Evolutionary conservation across 257 asterid species (phyloP).

Genomic region (Echium plantagineum): DNA sequence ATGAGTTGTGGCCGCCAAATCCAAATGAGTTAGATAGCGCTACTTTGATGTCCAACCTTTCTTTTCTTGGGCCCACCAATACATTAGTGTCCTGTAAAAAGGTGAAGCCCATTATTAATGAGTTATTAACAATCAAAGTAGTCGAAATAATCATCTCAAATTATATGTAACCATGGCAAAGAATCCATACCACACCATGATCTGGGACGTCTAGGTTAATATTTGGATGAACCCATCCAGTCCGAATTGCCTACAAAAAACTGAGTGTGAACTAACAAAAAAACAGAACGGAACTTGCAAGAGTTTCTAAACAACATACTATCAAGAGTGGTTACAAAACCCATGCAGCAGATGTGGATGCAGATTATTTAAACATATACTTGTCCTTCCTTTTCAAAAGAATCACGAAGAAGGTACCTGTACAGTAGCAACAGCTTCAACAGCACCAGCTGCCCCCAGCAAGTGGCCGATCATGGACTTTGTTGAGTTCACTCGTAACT

Average conservation of each 20-base stretch:
- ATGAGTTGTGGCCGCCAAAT: constrained; percentile 35
- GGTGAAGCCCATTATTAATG: neutral
- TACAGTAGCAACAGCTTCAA: constrained; percentile 34
- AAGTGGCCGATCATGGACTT: constrained; percentile 45
- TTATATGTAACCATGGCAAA: neutral
- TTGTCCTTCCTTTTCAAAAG: neutral
- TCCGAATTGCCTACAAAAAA: constrained; percentile 30
- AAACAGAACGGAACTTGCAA: neutral
- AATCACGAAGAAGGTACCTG: constrained; percentile 20
- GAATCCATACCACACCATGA: constrained; percentile 26
- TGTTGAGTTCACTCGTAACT: constrained; percentile 35
- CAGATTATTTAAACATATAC: neutral
- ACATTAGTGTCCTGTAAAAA: constrained; percentile 20
- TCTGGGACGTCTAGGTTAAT: constrained; percentile 38
- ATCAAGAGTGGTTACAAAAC: neutral
- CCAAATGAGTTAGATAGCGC: constrained; percentile 43
- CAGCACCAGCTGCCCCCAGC: constrained; percentile 42
- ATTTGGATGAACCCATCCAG: constrained; percentile 47
- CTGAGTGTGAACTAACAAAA: neutral
- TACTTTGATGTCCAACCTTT: constrained; percentile 22
- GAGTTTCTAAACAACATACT: neutral
- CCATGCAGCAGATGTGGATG: neutral
- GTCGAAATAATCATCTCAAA: neutral
- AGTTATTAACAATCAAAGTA: neutral
- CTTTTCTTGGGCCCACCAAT: constrained; percentile 26